These are phyloP conservation scores for Helenozyma baotianmanensis DNA, from an alignment of 805 yeast species.

Conservation along the genomic window DNA sequence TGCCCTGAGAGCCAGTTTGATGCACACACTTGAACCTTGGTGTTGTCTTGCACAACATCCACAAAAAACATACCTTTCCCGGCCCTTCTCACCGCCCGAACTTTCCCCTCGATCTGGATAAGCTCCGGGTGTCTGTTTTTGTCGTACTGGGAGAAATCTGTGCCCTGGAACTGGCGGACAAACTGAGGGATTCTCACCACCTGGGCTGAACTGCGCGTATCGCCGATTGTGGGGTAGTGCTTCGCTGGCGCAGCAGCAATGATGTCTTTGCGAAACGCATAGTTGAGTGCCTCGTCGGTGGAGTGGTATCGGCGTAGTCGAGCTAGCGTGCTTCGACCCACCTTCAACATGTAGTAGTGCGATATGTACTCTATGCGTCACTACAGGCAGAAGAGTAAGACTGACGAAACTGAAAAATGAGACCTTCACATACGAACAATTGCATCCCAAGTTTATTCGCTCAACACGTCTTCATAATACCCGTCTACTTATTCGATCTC, in stretches of 20 bases:
- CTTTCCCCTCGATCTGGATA: constrained; percentile 48
- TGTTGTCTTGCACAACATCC: constrained; percentile 61
- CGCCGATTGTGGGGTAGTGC: constrained; percentile 12
- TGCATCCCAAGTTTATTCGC: too few species aligned
- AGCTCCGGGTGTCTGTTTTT: constrained; percentile 6
- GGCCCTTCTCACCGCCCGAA: constrained; percentile 53
- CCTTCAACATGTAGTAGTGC: too few species aligned
- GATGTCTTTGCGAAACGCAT: constrained; percentile 9
- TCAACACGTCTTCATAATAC: neutral
- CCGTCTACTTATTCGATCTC: too few species aligned
- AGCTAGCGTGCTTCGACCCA: too few species aligned
- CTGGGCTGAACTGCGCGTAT: constrained; percentile 1
- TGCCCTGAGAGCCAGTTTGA: constrained; percentile 45
- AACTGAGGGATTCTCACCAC: constrained; percentile 38
- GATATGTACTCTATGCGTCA: too few species aligned
- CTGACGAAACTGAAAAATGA: too few species aligned
- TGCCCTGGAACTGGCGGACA: constrained; percentile 21
- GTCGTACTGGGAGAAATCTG: constrained; percentile 13
- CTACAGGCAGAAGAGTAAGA: too few species aligned
- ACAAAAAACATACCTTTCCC: constrained; percentile 68
- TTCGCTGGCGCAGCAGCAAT: constrained; percentile 8
- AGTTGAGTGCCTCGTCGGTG: constrained; percentile 6
- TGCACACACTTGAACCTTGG: constrained; percentile 58
- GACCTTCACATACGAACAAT: too few species aligned
- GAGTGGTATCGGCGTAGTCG: constrained; percentile 5